Evolutionary conservation across 257 asterid species (phyloP), one percentile per base, ranked within the genome.

Genomic region (Lycium barbarum): DNA sequence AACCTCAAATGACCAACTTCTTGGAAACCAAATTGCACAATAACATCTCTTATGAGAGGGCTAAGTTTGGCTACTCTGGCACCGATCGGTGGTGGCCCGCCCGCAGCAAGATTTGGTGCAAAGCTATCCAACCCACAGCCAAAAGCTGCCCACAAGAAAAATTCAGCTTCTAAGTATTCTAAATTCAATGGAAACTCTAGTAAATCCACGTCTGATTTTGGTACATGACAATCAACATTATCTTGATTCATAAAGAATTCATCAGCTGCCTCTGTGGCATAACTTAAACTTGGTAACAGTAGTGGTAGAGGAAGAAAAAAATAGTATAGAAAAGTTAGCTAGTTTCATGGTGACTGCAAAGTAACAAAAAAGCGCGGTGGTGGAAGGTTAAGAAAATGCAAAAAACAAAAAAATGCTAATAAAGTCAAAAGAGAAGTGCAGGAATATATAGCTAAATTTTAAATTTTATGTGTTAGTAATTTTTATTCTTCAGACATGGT

Each of bases 1-100:
- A 13, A 93, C 98, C 94, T 93, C 84, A 95, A 18, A 82, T 95
- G 99, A 57, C 99, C 99, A n/a, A 95, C 91, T 89, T 95, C 98
- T 84, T 95, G 98, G 6, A 86, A 87, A 15, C 92, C 98, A 66
- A 95, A 95, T 79, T 95, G 99, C 0, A 91, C 85, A 6, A 92
- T 87, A 83, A 93, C 80, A 62, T 92, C 98, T 79, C 51, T 88
- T 0, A 90, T 57, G 12, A 92, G 18, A 1, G 92, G 94, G 71
- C 83, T 87, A 83, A 94, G 89, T 0, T 26, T 45, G 51, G 98
- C 98, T 71, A 18, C 85, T 81, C 7, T 79, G 2, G 82, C 88
- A 6, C 98, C 98, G 3, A 93, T 7, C 0, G 98, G 98, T 0
- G 93, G 59, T 0, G 98, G 98, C 33, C 98, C 96, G 3, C 92